Percentiles rank a stretch among this genome's conserved stretches.
These are phyloP conservation scores for Borovskyia barvae DNA, from an alignment of 208 protist species.

Conservation along the genomic window DNA sequence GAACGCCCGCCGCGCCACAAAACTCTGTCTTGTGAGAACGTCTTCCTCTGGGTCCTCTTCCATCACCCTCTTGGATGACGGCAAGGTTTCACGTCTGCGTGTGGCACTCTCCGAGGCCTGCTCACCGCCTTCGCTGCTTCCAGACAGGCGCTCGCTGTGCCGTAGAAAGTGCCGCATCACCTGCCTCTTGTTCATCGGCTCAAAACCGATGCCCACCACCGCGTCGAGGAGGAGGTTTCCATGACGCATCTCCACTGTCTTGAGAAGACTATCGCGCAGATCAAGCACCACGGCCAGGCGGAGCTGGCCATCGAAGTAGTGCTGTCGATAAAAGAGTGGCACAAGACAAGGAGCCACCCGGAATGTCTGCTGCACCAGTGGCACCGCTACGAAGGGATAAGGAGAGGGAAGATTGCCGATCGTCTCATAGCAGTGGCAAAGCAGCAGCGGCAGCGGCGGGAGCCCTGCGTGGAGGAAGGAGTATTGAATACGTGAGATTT, in stretches of 20 bases:
- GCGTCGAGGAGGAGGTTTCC: slow-evolving; percentile 43
- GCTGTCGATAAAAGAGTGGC: slow-evolving; percentile 45
- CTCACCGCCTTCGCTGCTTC: too few relatives aligned
- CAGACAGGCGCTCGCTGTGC: background rate
- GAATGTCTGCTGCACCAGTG: slow-evolving; percentile 53
- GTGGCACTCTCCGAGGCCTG: too few relatives aligned
- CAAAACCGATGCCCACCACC: slow-evolving; percentile 49
- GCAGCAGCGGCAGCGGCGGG: slow-evolving; percentile 50
- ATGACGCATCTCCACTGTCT: slow-evolving; percentile 46
- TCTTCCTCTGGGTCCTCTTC: slow-evolving; percentile 8
- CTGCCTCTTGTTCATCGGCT: slow-evolving; percentile 45
- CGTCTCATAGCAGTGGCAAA: slow-evolving; percentile 59
- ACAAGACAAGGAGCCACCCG: slow-evolving; percentile 45
- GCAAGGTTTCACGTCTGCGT: too few relatives aligned
- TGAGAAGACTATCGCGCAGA: slow-evolving; percentile 51
- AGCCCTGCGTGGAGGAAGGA: slow-evolving; percentile 40
- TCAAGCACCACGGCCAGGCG: slow-evolving; percentile 54
- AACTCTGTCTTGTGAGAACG: slow-evolving; percentile 28
- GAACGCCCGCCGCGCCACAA: slow-evolving; percentile 28
- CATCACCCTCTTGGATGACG: too few relatives aligned
- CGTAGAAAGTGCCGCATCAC: slow-evolving; percentile 34
- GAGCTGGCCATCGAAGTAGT: slow-evolving; percentile 52
- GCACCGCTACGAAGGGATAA: slow-evolving; percentile 54
- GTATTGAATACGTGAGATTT: slow-evolving; percentile 53
- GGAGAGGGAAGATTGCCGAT: slow-evolving; percentile 53